Conservation (phyloP, 768 basidiomycete genomes). For the Hypholoma sublateritium region DNA sequence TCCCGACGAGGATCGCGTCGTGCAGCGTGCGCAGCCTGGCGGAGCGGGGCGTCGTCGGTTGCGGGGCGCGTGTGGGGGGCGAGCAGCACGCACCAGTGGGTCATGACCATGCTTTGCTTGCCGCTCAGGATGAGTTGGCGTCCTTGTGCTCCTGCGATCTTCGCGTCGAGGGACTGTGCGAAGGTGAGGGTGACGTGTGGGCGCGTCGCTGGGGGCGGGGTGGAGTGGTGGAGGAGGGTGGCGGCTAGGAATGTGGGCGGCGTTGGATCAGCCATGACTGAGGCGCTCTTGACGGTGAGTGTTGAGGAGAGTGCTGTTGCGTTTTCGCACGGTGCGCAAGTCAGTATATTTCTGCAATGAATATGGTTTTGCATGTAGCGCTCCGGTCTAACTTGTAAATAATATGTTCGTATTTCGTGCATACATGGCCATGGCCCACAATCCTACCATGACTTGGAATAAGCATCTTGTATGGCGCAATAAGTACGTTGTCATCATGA, state of each 20-base stretch:
- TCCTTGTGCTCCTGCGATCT: slow-evolving; percentile 78
- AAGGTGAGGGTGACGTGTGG: slow-evolving; percentile 81
- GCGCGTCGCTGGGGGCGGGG: slow-evolving; percentile 22
- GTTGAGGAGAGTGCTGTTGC: background rate
- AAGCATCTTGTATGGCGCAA: background rate
- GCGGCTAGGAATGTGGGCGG: slow-evolving; percentile 3
- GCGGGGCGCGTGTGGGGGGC: slow-evolving; percentile 34
- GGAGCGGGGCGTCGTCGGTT: background rate
- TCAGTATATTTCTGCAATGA: too few species aligned
- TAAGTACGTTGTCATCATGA: background rate
- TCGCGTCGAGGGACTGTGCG: slow-evolving; percentile 83
- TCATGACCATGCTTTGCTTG: slow-evolving; percentile 86
- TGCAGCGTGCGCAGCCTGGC: slow-evolving; percentile 90
- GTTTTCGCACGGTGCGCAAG: background rate
- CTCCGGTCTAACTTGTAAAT: too few species aligned
- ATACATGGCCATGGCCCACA: too few species aligned
- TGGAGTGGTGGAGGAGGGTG: background rate
- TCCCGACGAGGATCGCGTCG: slow-evolving; percentile 89
- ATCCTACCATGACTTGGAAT: too few species aligned
- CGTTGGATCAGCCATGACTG: background rate
- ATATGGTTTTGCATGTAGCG: too few species aligned
- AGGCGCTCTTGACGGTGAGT: background rate
- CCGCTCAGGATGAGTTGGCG: slow-evolving; percentile 83
- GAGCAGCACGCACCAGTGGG: slow-evolving; percentile 72
- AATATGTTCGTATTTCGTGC: too few species aligned